Evolutionary conservation across 1,284 basidiomycete genomes (phyloP).

Genomic region (Ustilago hordei): DNA sequence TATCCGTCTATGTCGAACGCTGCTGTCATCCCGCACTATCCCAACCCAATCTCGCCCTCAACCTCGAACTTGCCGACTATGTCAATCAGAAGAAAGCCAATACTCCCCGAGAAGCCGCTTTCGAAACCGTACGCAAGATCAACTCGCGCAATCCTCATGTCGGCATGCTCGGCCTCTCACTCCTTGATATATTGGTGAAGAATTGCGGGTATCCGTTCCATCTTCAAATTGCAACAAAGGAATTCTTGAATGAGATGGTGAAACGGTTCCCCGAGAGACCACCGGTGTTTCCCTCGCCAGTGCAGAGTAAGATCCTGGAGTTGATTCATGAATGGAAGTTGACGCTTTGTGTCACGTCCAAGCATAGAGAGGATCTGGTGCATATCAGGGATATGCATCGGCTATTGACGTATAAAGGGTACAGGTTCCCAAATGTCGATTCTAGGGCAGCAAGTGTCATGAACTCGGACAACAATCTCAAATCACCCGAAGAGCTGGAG

Average conservation of each 20-base stretch:
- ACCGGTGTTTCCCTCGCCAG: conserved; percentile 90
- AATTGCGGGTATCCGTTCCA: conserved; percentile 97
- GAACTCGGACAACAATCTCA: conserved; percentile 78
- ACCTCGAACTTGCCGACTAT: conserved; percentile 92
- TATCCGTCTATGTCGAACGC: conserved; percentile 72
- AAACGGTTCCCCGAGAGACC: conserved; percentile 97
- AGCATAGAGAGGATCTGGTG: conserved; percentile 95
- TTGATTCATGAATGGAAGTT: conserved; percentile 96
- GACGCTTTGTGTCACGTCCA: conserved; percentile 86
- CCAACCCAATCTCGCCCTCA: conserved; percentile 90
- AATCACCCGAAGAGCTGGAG: conserved; percentile 95
- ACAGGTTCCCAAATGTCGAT: conserved; percentile 67
- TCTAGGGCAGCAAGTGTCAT: conserved; percentile 62
- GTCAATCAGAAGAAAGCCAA: conserved; percentile 97
- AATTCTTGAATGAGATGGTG: conserved; percentile 98
- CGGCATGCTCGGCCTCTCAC: conserved; percentile 78
- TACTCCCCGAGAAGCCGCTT: conserved; percentile 90
- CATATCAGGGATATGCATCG: conserved; percentile 99
- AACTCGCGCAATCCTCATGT: conserved; percentile 92
- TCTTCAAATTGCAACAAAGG: conserved; percentile 97
- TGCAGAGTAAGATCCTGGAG: conserved; percentile 94
- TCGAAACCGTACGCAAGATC: conserved; percentile 82
- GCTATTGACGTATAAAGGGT: conserved; percentile 88
- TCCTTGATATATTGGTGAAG: conserved; percentile 93
- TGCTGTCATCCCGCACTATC: conserved; percentile 88